Evolutionary conservation across 2,329 filamentous ascomycete genomes (phyloP), one percentile per base, ranked within the genome.

Genomic region (Sclerotinia spermophila): DNA sequence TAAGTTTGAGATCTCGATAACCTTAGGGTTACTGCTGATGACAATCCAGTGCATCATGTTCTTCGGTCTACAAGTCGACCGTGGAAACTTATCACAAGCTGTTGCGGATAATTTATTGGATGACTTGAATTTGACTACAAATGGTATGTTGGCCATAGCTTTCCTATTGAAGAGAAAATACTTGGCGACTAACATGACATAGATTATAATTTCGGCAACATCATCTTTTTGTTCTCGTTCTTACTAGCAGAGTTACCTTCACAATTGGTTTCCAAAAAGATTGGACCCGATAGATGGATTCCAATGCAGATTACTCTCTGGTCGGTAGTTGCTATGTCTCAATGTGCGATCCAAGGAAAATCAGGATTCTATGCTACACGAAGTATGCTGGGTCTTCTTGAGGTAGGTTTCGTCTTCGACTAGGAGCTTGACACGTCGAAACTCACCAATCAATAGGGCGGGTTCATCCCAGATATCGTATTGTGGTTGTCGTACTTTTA

Each of bases 401-500:
- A 75, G 67, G 72, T 74, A n/a, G 79, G 79, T 44, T 75, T 81
- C n/a, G 79, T 79, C 2, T 74, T 83, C 1, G 24, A 33, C 2
- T 64, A 7, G 1, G 8, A n/a, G n/a, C 59, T 59, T 68, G 64
- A 19, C 15, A 56, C 6, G 7, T n/a, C 24, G 15, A 38, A 30
- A 27, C 30, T 53, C 40, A 13, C 35, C 27, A 24, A 24, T 38
- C 59, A 8, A 48, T 40, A 86, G 78, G 86, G 86, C 33, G 87
- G 87, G 0, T 90, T 90, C 73, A 89, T 90, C 65, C 87, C 87
- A 0, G 87, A 89, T 71, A 87, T 87, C 33, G 85, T 91, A 21
- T 81, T 91, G 0, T 93, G 90, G 79, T 82, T 93, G 7, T 89
- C 87, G 5, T 94, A 94, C 79, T 94, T 90, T 80, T 94, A 93